A percentile compares a stretch with the other conserved stretches of the same genome.
Evolutionary conservation across 768 basidiomycete species (phyloP).

Genomic region (Boletellus sp.): DNA sequence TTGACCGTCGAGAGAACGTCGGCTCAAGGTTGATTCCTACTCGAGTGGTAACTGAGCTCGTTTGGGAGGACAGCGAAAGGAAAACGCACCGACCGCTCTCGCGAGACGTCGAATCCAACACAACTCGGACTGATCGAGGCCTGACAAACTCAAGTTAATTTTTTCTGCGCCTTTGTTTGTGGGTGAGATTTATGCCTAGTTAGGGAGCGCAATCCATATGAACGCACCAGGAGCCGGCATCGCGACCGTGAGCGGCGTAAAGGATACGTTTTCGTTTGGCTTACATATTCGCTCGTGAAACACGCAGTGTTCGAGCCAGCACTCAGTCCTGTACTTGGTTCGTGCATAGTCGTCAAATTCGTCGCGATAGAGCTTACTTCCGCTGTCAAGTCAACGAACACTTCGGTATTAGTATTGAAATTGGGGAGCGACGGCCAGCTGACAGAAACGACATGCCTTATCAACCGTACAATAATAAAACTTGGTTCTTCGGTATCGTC

Average conservation of each 20-base stretch:
- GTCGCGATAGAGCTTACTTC: slow-evolving; percentile 60
- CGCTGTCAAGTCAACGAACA: slow-evolving; percentile 40
- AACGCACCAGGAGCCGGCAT: slow-evolving; percentile 57
- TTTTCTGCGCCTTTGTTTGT: slow-evolving; percentile 48
- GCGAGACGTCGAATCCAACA: slow-evolving; percentile 49
- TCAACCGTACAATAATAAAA: slow-evolving; percentile 67
- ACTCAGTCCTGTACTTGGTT: slow-evolving; percentile 77
- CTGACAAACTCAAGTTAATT: slow-evolving; percentile 67
- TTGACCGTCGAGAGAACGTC: slow-evolving; percentile 63
- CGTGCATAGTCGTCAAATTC: slow-evolving; percentile 48
- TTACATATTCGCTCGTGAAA: slow-evolving; percentile 69
- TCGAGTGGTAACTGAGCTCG: not conserved
- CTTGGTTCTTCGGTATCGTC: slow-evolving; percentile 51
- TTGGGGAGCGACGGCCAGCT: not conserved
- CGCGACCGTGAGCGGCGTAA: slow-evolving; percentile 56
- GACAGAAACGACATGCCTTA: slow-evolving; percentile 47
- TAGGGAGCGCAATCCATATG: not conserved
- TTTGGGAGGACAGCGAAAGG: not conserved
- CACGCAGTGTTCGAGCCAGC: slow-evolving; percentile 88
- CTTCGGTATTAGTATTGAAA: not conserved
- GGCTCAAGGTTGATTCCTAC: slow-evolving; percentile 53
- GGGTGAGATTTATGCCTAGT: not conserved
- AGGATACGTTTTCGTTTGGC: slow-evolving; percentile 65
- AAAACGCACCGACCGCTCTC: slow-evolving; percentile 21
- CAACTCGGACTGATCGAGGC: slow-evolving; percentile 65